Evolutionary conservation across 2,329 filamentous ascomycete species (phyloP).

Genomic region (Ophiocordyceps sinensis): DNA sequence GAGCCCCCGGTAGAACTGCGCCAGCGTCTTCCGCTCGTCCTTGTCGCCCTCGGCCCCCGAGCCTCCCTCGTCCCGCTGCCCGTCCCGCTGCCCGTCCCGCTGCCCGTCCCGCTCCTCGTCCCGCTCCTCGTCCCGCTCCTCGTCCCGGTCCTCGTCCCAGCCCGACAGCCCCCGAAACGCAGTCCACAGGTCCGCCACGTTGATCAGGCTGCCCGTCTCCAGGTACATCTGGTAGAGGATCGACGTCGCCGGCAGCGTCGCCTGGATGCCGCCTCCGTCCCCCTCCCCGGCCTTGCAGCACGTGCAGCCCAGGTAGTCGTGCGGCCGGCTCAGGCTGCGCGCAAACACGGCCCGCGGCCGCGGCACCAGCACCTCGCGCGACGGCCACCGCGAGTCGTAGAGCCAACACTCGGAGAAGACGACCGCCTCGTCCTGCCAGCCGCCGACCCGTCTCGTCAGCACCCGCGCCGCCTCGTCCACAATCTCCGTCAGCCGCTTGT

Average conservation of each 20-base stretch:
- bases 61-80: too few species aligned
- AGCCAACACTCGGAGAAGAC: constrained; percentile 60
- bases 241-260: constrained; percentile 54
- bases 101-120: too few species aligned
- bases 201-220: constrained; percentile 63
- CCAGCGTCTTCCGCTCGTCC: constrained; percentile 44
- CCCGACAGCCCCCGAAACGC: constrained; percentile 56
- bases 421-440: constrained; percentile 15
- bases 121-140: too few species aligned
- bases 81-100: too few species aligned
- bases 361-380: constrained; percentile 61
- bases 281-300: constrained; percentile 41
- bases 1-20: constrained; percentile 71
- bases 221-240: constrained; percentile 68
- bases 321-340: constrained; percentile 54
- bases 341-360: constrained; percentile 57
- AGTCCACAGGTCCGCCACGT: constrained; percentile 65
- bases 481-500: constrained; percentile 54
- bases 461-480: constrained; percentile 32
- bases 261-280: constrained; percentile 32
- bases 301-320: constrained; percentile 62
- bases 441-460: constrained; percentile 12
- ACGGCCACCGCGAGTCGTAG: constrained; percentile 57
- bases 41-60: constrained; percentile 27
- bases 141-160: constrained; percentile 13